Evolutionary conservation across 1,284 basidiomycete genomes (phyloP).

Genomic region (Microbotryum lychnidis-dioicae): DNA sequence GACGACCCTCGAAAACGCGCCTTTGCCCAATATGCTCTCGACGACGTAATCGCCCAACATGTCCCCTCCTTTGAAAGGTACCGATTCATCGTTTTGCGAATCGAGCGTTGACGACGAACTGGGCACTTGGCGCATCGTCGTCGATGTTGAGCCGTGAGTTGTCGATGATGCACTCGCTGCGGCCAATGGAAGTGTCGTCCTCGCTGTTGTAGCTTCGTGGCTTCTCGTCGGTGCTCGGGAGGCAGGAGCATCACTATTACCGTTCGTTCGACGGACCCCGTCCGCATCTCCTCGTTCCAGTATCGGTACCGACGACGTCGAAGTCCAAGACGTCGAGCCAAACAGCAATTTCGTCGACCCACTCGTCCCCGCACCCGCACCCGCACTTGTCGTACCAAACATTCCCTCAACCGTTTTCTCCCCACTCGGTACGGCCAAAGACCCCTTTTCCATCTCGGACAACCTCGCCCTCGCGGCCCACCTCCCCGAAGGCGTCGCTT

Average conservation of each 20-base stretch:
- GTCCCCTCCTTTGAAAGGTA: conserved; percentile 7
- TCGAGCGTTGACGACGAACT: neutral
- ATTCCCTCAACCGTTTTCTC: too few relatives aligned
- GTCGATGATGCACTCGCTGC: neutral
- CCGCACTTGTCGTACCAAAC: neutral
- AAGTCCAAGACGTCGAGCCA: too few relatives aligned
- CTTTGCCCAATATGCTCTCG: conserved; percentile 29
- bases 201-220: neutral
- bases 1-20: conserved; percentile 33
- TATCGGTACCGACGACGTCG: too few relatives aligned
- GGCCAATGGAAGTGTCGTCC: neutral
- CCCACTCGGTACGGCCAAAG: neutral
- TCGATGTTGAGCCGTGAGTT: neutral
- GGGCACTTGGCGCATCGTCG: neutral
- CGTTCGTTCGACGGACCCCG: neutral
- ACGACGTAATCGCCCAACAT: conserved; percentile 20
- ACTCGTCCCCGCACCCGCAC: neutral
- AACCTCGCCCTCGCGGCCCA: conserved; percentile 1
- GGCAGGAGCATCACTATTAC: neutral
- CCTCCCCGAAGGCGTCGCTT: neutral
- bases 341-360: too few relatives aligned
- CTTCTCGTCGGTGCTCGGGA: neutral
- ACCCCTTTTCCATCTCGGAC: neutral
- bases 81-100: neutral
- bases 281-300: too few relatives aligned